phyloP scores from a whole-genome alignment of 2,329 filamentous ascomycete species.

The Diaporthe nobilis region DNA sequence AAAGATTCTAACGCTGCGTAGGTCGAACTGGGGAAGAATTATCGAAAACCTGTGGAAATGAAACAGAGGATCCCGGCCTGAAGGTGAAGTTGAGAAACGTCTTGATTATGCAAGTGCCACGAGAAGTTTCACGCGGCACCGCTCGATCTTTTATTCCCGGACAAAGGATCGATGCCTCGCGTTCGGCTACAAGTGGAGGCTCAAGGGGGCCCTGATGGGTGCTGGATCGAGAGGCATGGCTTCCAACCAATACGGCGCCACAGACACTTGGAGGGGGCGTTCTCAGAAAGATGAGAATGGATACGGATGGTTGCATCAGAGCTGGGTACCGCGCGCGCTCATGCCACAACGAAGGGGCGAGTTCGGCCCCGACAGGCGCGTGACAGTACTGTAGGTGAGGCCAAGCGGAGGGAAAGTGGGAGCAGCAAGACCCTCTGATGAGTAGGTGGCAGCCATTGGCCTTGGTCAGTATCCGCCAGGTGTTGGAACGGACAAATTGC shows the following conservation, averaged over 20 bases:
- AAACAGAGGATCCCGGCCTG: conserved; percentile 21
- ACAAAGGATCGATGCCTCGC: not conserved
- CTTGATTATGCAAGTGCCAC: not conserved
- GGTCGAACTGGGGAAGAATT: not conserved
- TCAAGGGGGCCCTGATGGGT: conserved; percentile 3
- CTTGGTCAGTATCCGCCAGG: not conserved
- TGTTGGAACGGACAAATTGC: not conserved
- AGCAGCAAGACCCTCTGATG: not conserved
- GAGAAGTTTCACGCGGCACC: conserved; percentile 9
- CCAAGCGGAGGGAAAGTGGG: not conserved
- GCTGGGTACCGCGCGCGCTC: conserved; percentile 23
- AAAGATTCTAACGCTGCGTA: not conserved
- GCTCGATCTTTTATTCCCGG: conserved; percentile 12
- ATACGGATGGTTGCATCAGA: conserved; percentile 10
- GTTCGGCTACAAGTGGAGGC: conserved; percentile 1
- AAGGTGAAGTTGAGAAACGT: not conserved
- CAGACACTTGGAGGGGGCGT: not conserved
- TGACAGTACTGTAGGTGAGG: not conserved
- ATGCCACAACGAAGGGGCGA: not conserved
- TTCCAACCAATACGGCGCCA: not conserved
- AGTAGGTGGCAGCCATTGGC: not conserved
- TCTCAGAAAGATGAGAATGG: conserved; percentile 7
- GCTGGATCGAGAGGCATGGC: not conserved
- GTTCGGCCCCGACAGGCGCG: conserved; percentile 8
- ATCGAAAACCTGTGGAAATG: not conserved